Percentiles rank a stretch among this genome's conserved stretches.
phyloP scores from a whole-genome alignment of 805 yeast species.

The Grigorovia transvaalensis region DNA sequence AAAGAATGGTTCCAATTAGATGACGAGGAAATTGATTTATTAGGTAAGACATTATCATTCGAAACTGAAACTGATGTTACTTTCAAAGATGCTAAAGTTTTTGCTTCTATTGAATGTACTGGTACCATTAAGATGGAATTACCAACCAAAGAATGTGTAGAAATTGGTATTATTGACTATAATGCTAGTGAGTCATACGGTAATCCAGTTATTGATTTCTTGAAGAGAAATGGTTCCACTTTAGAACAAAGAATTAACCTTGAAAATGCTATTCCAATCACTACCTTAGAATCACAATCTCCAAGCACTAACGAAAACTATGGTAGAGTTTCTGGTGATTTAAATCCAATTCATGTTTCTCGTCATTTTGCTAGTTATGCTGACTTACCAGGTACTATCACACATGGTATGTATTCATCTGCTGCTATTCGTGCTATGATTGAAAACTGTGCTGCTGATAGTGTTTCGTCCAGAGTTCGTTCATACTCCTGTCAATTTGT shows the following conservation, averaged over 20 bases:
- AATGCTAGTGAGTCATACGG: constrained; percentile 91
- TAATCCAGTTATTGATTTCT: constrained; percentile 93
- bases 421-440: constrained; percentile 91
- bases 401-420: constrained; percentile 98
- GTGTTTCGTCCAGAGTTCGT: constrained; percentile 89
- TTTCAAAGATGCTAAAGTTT: constrained; percentile 67
- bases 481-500: constrained; percentile 85
- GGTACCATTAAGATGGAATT: constrained; percentile 84
- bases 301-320: constrained; percentile 96
- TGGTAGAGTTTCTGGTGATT: constrained; percentile 96
- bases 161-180: constrained; percentile 75
- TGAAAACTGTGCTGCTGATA: constrained; percentile 97
- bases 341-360: constrained; percentile 95
- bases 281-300: constrained; percentile 52
- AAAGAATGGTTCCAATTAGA: constrained; percentile 97
- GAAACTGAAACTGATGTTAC: constrained; percentile 78
- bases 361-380: constrained; percentile 92
- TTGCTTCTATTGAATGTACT: constrained; percentile 65
- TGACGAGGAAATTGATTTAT: constrained; percentile 53
- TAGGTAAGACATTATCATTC: constrained; percentile 75
- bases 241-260: constrained; percentile 89
- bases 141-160: constrained; percentile 80
- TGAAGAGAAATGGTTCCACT: constrained; percentile 81
- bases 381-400: constrained; percentile 90
- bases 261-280: constrained; percentile 82